These are phyloP conservation scores for Leccinum barrowsii DNA, from an alignment of 768 basidiomycete species.

Conservation along the genomic window DNA sequence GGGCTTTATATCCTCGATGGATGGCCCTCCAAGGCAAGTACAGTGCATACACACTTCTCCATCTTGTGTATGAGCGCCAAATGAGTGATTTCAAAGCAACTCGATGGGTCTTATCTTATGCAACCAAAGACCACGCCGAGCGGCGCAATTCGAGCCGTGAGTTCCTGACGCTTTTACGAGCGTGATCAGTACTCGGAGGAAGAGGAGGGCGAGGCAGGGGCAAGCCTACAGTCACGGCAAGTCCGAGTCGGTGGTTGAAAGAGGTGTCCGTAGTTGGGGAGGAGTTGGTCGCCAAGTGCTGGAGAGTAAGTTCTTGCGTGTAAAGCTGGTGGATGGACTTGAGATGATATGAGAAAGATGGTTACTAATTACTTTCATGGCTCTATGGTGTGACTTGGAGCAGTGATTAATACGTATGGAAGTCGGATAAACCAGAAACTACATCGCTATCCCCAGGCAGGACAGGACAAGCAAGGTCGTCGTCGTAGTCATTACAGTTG, in stretches of 20 bases:
- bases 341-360: neutral
- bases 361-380: no score
- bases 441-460: neutral
- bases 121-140: neutral
- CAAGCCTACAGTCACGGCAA: slow-evolving; percentile 6
- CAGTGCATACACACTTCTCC: neutral
- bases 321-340: neutral
- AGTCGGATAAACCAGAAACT: neutral
- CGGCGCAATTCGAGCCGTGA: slow-evolving; percentile 24
- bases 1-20: slow-evolving; percentile 53
- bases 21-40: slow-evolving; percentile 44
- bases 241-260: neutral
- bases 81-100: no score
- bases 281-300: slow-evolving; percentile 38
- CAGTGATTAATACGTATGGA: neutral
- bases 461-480: neutral
- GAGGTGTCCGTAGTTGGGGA: slow-evolving; percentile 15
- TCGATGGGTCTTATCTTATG: no score
- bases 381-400: neutral
- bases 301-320: slow-evolving; percentile 35
- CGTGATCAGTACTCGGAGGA: slow-evolving; percentile 14
- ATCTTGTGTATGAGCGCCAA: no score
- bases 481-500: neutral
- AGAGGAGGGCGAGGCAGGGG: slow-evolving; percentile 6
- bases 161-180: slow-evolving; percentile 22